Base-by-base conservation (phyloP, 2,329 filamentous ascomycete species). In the Penicillium carneum region DNA sequence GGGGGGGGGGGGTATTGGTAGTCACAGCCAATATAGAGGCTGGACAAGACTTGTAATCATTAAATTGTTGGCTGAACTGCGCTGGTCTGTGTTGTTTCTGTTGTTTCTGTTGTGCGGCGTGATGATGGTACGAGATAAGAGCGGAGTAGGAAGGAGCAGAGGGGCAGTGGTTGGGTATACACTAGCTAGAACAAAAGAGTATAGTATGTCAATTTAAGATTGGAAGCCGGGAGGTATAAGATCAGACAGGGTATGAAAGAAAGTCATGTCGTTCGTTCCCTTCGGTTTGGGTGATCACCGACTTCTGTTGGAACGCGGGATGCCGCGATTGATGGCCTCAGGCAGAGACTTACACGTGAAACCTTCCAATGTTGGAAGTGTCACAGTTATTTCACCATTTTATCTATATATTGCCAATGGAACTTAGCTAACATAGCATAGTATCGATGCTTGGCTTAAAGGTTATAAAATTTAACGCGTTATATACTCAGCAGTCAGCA, bases 251-350 rank as follows among this genome's bases (percentile, higher is more conserved):
- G 16, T 16, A 29, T 29, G 20, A 31, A 57, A 50, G 36, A 51
- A 50, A 48, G 26, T 34, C 7, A 20, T 41, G 14, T 20, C 23
- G n/a, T 23, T 34, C 42, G 4, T 47, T 38, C 8, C 9, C 31
- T 55, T 31, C 4, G 20, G 11, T 38, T 26, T 4, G n/a, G 31
- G 23, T 12, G 51, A 54, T 48, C 41, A 5, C 36, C 41, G 46
- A 26, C 36, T 20, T 56, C 53, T 49, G 51, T 34, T 46, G 47
- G 55, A 45, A 58, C 48, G 56, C 56, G 48, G 48, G 23, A 45
- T 29, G 26, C 31, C 46, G 46, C 39, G 55, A 43, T 18, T 46
- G 11, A 0, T 16, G 8, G 56, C 56, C 56, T 59, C 56, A 59
- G 56, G 56, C 56, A 54, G 5, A 5, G 33, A 23, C 1, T 1